phyloP scores from a whole-genome alignment of 2,329 filamentous ascomycete species.

The Elsinoe australis region DNA sequence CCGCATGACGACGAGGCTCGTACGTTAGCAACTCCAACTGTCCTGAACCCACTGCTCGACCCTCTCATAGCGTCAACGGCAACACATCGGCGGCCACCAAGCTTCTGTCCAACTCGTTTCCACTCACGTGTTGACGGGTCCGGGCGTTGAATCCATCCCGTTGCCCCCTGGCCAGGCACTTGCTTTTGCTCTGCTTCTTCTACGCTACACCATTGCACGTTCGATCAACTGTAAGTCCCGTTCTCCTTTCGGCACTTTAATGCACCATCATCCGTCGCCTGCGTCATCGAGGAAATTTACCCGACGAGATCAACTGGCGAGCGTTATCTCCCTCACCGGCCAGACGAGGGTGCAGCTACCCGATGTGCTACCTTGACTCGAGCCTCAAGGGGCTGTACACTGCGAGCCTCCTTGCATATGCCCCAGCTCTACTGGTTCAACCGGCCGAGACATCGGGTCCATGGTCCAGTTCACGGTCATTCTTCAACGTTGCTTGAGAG shows the following conservation, averaged over 20 bases:
- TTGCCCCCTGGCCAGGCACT: constrained; percentile 11
- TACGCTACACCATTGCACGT: constrained; percentile 17
- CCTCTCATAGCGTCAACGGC: constrained; percentile 2
- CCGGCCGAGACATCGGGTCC: background rate
- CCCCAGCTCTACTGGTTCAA: constrained; percentile 7
- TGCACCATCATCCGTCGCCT: background rate
- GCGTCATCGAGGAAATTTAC: constrained; percentile 6
- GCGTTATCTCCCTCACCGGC: constrained; percentile 1
- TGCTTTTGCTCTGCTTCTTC: constrained; percentile 15
- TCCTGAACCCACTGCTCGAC: background rate
- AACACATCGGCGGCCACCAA: too few species aligned
- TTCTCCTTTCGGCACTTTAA: constrained; percentile 12
- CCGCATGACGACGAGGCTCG: too few species aligned
- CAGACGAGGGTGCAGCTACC: too few species aligned
- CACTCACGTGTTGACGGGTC: constrained; percentile 15
- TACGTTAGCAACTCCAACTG: constrained; percentile 13
- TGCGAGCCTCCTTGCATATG: background rate
- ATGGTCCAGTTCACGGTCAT: constrained; percentile 8
- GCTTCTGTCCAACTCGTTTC: constrained; percentile 4
- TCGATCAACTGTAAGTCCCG: constrained; percentile 14
- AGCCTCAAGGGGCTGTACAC: background rate
- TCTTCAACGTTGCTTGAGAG: constrained; percentile 11
- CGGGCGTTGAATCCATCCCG: constrained; percentile 12
- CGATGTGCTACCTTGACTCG: background rate
- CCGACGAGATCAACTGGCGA: constrained; percentile 4